Conservation (phyloP, 306 rosid genomes). For the Acacia confusa region DNA sequence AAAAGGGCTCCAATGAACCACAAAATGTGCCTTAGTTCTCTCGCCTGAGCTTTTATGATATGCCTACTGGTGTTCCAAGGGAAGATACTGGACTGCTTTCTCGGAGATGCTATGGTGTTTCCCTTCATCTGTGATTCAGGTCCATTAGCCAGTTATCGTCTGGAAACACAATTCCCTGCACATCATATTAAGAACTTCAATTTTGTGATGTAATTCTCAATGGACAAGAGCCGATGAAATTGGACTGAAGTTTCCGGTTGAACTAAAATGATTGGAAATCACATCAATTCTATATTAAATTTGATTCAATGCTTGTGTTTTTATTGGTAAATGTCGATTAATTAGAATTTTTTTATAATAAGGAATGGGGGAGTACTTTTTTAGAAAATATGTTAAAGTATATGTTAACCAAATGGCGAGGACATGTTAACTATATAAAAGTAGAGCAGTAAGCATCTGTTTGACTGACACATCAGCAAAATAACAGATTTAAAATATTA, state of each 20-base stretch:
- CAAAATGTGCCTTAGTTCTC: conserved; percentile 28
- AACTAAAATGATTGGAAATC: neutral
- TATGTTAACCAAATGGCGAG: neutral
- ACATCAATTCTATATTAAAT: too few relatives aligned
- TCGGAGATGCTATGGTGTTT: neutral
- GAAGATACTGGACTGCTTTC: neutral
- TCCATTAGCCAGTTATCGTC: neutral
- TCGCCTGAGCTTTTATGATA: conserved; percentile 16
- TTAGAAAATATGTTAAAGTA: too few relatives aligned
- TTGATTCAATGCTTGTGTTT: too few relatives aligned
- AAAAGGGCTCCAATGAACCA: conserved; percentile 61
- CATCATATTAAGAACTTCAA: neutral
- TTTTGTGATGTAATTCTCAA: neutral
- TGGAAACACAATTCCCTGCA: neutral
- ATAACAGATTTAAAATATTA: too few relatives aligned
- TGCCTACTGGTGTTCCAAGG: conserved; percentile 7
- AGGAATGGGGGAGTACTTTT: too few relatives aligned
- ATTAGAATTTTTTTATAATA: too few relatives aligned
- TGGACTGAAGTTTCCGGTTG: neutral
- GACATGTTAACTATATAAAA: too few relatives aligned
- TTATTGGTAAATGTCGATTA: too few relatives aligned
- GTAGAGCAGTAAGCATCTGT: too few relatives aligned
- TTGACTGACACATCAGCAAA: too few relatives aligned
- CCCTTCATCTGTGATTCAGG: neutral
- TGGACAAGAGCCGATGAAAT: neutral